phyloP scores from a whole-genome alignment of 257 asterid species.

The Paulownia fortunei region DNA sequence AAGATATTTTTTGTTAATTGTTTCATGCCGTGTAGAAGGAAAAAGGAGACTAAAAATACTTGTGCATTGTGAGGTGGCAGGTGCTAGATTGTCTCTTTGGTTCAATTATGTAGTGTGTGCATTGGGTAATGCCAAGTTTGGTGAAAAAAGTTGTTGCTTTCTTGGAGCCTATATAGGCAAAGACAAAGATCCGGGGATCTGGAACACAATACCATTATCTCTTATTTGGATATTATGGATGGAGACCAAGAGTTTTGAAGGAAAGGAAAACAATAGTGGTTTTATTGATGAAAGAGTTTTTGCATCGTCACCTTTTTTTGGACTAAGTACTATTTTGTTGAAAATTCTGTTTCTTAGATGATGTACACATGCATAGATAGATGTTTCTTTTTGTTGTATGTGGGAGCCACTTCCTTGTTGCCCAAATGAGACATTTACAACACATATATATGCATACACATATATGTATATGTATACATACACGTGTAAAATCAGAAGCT shows the following conservation, averaged over 20 bases:
- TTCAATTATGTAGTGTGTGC: background rate
- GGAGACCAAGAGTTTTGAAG: background rate
- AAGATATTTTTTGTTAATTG: background rate
- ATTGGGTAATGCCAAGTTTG: background rate
- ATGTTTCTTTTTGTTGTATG: background rate
- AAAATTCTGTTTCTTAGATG: background rate
- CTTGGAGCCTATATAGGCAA: background rate
- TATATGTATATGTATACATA: too few relatives aligned
- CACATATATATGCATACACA: too few relatives aligned
- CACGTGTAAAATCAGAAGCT: too few relatives aligned
- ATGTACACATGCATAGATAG: background rate
- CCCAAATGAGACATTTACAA: too few relatives aligned
- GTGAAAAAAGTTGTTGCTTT: background rate
- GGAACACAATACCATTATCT: background rate
- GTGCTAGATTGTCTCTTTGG: background rate
- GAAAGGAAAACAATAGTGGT: background rate
- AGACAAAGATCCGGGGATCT: background rate
- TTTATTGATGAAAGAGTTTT: too few relatives aligned
- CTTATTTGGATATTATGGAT: background rate
- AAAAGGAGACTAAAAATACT: background rate
- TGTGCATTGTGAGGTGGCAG: background rate
- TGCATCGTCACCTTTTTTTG: background rate
- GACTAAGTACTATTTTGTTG: background rate
- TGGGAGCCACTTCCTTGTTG: background rate
- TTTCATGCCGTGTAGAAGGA: background rate